Evolutionary conservation across 2,329 filamentous ascomycete species (phyloP).

Genomic region (Venturia carpophila): DNA sequence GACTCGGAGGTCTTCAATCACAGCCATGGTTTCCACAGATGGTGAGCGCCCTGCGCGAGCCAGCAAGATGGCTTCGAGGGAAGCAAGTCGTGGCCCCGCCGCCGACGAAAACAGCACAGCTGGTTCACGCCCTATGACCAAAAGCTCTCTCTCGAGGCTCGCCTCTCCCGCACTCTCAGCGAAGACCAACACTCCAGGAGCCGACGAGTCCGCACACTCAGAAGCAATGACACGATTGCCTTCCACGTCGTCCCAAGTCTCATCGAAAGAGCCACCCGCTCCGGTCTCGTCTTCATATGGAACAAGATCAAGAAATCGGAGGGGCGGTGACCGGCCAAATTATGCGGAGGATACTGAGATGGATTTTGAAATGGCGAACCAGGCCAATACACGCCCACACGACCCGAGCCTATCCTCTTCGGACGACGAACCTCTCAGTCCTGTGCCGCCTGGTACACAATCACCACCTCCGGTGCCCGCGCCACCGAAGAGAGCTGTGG

Average conservation of each 20-base stretch:
- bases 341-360: conserved; percentile 93
- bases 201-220: conserved; percentile 16
- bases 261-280: conserved; percentile 11
- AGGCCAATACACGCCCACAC: conserved; percentile 46
- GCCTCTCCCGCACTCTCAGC: conserved; percentile 11
- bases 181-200: conserved; percentile 5
- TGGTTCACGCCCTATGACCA: background rate
- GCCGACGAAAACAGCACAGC: conserved; percentile 1
- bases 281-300: conserved; percentile 52
- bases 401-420: conserved; percentile 21
- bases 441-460: conserved; percentile 1
- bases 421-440: conserved; percentile 9
- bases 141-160: conserved; percentile 12
- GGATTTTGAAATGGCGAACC: conserved; percentile 66
- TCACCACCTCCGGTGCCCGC: conserved; percentile 3
- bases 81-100: conserved; percentile 15
- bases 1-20: conserved; percentile 4
- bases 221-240: conserved; percentile 14
- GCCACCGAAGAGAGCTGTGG: conserved; percentile 1
- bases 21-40: conserved; percentile 12
- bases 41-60: conserved; percentile 5
- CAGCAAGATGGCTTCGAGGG: conserved; percentile 9
- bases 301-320: conserved; percentile 86
- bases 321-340: conserved; percentile 72
- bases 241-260: conserved; percentile 17